These are phyloP conservation scores for Arachnomyces sp. DNA, from an alignment of 2,329 filamentous ascomycete species.

Conservation along the genomic window DNA sequence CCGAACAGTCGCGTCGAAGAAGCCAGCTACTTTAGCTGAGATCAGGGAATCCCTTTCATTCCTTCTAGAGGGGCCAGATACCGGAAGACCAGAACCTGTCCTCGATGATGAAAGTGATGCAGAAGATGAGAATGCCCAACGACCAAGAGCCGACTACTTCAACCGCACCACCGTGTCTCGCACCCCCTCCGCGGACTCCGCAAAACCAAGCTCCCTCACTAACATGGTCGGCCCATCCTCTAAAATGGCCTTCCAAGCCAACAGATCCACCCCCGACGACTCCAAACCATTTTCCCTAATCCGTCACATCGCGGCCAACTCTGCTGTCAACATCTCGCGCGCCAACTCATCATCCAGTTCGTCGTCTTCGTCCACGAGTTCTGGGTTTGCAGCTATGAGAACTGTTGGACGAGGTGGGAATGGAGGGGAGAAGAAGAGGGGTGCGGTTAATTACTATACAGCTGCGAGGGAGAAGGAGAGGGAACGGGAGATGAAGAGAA, in stretches of 20 bases:
- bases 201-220: slow-evolving; percentile 18
- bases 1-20: slow-evolving; percentile 52
- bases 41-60: slow-evolving; percentile 77
- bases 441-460: slow-evolving; percentile 49
- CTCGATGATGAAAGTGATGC: slow-evolving; percentile 45
- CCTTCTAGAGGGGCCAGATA: slow-evolving; percentile 59
- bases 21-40: slow-evolving; percentile 67
- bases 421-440: slow-evolving; percentile 47
- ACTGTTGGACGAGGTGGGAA: slow-evolving; percentile 27
- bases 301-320: slow-evolving; percentile 7
- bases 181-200: slow-evolving; percentile 23
- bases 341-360: slow-evolving; percentile 24
- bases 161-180: slow-evolving; percentile 29
- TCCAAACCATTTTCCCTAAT: slow-evolving; percentile 23
- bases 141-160: slow-evolving; percentile 19
- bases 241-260: slow-evolving; percentile 23
- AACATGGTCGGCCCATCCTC: slow-evolving; percentile 35
- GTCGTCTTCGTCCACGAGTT: slow-evolving; percentile 24
- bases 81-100: slow-evolving; percentile 29
- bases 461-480: slow-evolving; percentile 51
- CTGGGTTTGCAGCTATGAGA: slow-evolving; percentile 16
- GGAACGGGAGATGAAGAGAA: slow-evolving; percentile 44
- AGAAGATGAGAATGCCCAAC: slow-evolving; percentile 34
- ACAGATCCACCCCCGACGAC: slow-evolving; percentile 27
- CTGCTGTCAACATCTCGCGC: slow-evolving; percentile 21